A percentile compares a stretch with the other conserved stretches of the same genome.
Evolutionary conservation across 2,329 filamentous ascomycete species (phyloP).

Genomic region (Colletotrichum tofieldiae): DNA sequence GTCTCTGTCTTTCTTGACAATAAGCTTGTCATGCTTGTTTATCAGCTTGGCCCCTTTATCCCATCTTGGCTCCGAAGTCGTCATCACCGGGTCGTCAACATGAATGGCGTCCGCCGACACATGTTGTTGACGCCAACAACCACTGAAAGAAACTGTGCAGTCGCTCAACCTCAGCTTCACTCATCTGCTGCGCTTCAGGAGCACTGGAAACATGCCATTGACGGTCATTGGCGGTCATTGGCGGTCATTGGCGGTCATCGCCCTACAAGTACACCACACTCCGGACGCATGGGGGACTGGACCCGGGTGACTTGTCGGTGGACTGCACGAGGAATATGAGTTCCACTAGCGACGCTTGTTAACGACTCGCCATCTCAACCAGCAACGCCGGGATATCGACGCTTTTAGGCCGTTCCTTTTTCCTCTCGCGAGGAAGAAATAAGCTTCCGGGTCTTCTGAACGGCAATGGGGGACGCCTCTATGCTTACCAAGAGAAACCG

Average conservation of each 20-base stretch:
- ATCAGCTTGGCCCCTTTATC: neutral
- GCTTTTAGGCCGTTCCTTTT: neutral
- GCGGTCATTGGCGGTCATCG: neutral
- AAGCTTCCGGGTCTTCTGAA: neutral
- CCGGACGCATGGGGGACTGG: neutral
- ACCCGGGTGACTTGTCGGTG: neutral
- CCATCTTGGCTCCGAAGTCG: neutral
- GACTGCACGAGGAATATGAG: neutral
- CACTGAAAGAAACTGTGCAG: no score
- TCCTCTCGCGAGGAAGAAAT: neutral
- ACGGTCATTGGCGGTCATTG: neutral
- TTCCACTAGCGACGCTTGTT: neutral
- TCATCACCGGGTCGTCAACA: neutral
- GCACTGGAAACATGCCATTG: neutral
- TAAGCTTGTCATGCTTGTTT: conserved; percentile 10
- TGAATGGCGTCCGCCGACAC: neutral
- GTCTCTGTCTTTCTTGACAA: neutral
- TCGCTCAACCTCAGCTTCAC: neutral
- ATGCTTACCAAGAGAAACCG: conserved; percentile 12
- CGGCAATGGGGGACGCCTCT: neutral
- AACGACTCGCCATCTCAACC: neutral
- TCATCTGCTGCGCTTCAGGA: neutral
- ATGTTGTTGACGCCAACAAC: neutral
- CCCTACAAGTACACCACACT: neutral
- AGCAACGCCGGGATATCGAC: no score